Evolutionary conservation across 129 eudicot species (phyloP).

Genomic region (Escallonia herrerae): DNA sequence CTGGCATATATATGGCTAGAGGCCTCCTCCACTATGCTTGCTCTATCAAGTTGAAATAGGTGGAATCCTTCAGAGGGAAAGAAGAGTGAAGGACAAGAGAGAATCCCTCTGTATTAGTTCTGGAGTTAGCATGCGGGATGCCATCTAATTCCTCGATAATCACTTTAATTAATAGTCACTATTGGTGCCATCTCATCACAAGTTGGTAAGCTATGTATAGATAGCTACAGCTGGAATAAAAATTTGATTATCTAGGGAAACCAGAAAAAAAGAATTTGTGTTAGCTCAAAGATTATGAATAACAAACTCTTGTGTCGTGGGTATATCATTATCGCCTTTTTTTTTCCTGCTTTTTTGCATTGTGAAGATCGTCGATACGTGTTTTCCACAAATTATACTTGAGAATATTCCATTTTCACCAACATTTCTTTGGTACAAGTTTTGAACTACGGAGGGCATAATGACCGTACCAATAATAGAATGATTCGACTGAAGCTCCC

Average conservation of each 20-base stretch:
- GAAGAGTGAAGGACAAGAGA: no score
- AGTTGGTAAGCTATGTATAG: background rate
- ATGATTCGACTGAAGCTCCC: background rate
- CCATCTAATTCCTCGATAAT: no score
- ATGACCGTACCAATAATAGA: background rate
- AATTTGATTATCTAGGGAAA: background rate
- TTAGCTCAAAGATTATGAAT: background rate
- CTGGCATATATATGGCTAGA: no score
- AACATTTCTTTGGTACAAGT: background rate
- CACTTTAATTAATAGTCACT: no score
- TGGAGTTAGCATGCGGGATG: no score
- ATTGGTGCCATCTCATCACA: no score
- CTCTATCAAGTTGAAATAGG: no score
- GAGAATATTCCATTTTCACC: slow-evolving; percentile 3
- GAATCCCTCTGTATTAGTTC: no score
- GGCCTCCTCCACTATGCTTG: no score
- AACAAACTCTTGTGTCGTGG: background rate
- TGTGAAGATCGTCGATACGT: no score
- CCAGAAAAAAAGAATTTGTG: background rate
- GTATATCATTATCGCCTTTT: background rate
- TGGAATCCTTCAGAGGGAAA: no score
- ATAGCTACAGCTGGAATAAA: background rate
- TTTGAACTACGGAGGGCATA: slow-evolving; percentile 4
- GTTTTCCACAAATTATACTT: background rate
- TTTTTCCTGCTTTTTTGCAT: no score